phyloP scores from a whole-genome alignment of 2,329 filamentous ascomycete genomes.

The Alternaria solani region DNA sequence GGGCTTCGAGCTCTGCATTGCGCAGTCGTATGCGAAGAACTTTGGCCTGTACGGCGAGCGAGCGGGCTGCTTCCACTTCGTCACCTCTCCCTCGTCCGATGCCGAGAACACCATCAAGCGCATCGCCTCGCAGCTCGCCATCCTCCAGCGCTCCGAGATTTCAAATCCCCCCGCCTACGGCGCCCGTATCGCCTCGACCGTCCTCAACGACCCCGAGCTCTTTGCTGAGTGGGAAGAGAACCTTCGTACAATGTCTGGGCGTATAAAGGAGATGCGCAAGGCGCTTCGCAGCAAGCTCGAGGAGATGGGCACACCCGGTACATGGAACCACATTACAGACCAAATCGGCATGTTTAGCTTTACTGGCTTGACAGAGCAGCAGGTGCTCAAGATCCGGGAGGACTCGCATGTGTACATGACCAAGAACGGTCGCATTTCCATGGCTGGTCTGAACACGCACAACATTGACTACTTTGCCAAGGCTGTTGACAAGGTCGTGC shows the following conservation, averaged over 20 bases:
- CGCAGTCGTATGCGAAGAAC: conserved; percentile 64
- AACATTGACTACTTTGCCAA: conserved; percentile 95
- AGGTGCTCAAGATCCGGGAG: conserved; percentile 74
- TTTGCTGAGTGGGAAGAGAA: conserved; percentile 95
- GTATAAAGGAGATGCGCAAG: conserved; percentile 91
- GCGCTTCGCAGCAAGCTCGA: conserved; percentile 82
- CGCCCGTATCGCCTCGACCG: conserved; percentile 82
- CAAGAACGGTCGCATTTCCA: conserved; percentile 97
- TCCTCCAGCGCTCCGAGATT: conserved; percentile 96
- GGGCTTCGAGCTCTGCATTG: conserved; percentile 73
- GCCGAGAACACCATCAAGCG: conserved; percentile 67
- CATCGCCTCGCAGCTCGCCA: conserved; percentile 86
- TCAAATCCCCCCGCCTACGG: conserved; percentile 96
- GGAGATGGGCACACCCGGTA: conserved; percentile 82
- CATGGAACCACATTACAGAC: conserved; percentile 96
- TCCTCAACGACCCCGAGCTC: conserved; percentile 82
- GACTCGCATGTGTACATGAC: conserved; percentile 87
- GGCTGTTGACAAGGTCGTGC: conserved; percentile 85
- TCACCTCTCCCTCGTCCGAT: conserved; percentile 75
- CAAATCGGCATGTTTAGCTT: conserved; percentile 99
- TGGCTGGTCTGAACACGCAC: conserved; percentile 93
- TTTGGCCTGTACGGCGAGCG: conserved; percentile 93
- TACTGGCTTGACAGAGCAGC: conserved; percentile 77
- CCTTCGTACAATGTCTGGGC: conserved; percentile 89
- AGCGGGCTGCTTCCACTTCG: conserved; percentile 94